These are phyloP conservation scores for Podila epigama DNA, from an alignment of 192 early-diverging fungal species.

Conservation along the genomic window DNA sequence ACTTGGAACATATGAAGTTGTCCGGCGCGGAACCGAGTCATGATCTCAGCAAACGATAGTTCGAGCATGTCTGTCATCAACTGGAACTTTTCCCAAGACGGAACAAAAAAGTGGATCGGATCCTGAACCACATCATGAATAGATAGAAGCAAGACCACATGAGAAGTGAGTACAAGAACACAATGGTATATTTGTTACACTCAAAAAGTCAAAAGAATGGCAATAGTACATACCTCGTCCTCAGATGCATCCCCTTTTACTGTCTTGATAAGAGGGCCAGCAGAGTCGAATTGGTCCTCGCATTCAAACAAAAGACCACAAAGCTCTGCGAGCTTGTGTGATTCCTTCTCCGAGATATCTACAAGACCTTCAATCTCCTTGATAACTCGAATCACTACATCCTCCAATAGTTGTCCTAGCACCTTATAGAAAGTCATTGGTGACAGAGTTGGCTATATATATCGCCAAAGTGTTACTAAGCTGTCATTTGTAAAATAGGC, in stretches of 20 bases:
- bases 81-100: conserved; percentile 61
- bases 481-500: neutral
- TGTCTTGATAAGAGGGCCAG: conserved; percentile 22
- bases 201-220: neutral
- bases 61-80: conserved; percentile 60
- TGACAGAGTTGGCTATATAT: conserved; percentile 19
- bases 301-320: conserved; percentile 47
- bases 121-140: conserved; percentile 8
- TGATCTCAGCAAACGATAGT: conserved; percentile 61
- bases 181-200: neutral
- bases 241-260: conserved; percentile 11
- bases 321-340: conserved; percentile 44
- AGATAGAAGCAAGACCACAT: neutral
- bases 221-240: conserved; percentile 31
- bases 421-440: conserved; percentile 34
- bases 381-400: conserved; percentile 25
- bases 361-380: conserved; percentile 43
- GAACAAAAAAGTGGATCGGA: conserved; percentile 41
- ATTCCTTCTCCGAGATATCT: conserved; percentile 53
- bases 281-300: conserved; percentile 48
- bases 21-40: conserved; percentile 56
- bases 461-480: neutral
- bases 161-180: neutral
- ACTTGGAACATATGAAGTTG: conserved; percentile 55
- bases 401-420: conserved; percentile 40